phyloP scores from a whole-genome alignment of 768 basidiomycete genomes.

The Suillus subalutaceus region DNA sequence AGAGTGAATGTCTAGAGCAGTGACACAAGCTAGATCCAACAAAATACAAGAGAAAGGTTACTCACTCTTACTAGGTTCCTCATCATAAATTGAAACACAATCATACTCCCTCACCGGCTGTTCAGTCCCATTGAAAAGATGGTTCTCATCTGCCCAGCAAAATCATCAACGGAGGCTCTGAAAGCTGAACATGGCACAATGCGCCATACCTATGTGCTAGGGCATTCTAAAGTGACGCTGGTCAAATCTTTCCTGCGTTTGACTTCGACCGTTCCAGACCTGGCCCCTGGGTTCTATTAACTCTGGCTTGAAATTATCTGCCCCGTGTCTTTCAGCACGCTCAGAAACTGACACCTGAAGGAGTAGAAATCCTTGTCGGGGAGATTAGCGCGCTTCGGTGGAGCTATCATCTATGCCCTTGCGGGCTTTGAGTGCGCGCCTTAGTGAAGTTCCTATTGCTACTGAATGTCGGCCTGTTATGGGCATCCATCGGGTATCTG shows the following conservation, averaged over 20 bases:
- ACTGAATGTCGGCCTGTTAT: constrained; percentile 59
- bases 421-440: constrained; percentile 67
- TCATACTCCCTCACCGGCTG: constrained; percentile 66
- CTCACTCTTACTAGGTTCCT: constrained; percentile 61
- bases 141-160: constrained; percentile 51
- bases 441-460: constrained; percentile 62
- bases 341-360: constrained; percentile 59
- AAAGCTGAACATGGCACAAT: background rate
- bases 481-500: constrained; percentile 41
- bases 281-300: constrained; percentile 60
- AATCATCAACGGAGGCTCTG: constrained; percentile 4
- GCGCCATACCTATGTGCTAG: constrained; percentile 59
- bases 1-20: constrained; percentile 63
- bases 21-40: constrained; percentile 17
- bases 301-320: constrained; percentile 79
- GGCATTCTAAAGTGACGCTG: constrained; percentile 63
- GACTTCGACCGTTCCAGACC: constrained; percentile 67
- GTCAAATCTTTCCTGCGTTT: constrained; percentile 55
- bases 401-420: constrained; percentile 55
- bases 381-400: constrained; percentile 44
- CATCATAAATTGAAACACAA: constrained; percentile 81
- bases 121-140: constrained; percentile 62
- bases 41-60: constrained; percentile 12
- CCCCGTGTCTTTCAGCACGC: constrained; percentile 5
- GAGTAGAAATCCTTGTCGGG: constrained; percentile 75